Evolutionary conservation across 140 eudicot species (phyloP), one percentile per base, ranked within the genome.

Genomic region (Artemisia princeps): DNA sequence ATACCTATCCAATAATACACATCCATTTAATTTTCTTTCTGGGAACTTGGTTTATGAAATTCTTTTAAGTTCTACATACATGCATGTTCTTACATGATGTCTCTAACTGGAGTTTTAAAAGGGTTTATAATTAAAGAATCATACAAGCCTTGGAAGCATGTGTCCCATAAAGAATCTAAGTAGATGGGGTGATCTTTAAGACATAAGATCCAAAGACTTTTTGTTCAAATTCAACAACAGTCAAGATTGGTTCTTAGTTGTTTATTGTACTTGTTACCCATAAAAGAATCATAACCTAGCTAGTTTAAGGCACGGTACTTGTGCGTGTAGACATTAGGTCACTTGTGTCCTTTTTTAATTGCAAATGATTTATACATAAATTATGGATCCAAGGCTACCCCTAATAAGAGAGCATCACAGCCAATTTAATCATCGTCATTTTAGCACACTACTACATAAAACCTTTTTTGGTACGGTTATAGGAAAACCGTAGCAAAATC

Each of bases 181-280:
- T 73, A 64, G 82, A 77, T 69, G 74, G 19, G 77, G 65, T 80
- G 73, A 46, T 66, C 72, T 59, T 76, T 22, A 55, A 69, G 50
- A 23, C 77, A 69, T 68, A 80, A 80, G 70, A 74, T 76, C 76
- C 68, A 71, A 67, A 61, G 76, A 72, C 79, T 76, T 81, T 69
- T 80, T 45, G 45, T 67, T 56, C 75, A 67, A 42, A 52, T 65
- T 78, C 74, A 72, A 72, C 79, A 68, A n/a, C 48, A 71, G 84
- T 79, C 84, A 76, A 79, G 82, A 73, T 33, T 65, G 64, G 71
- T 69, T 69, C 55, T 40, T 81, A 17, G 65, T 63, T 67, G 30
- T 26, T 26, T 26, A 26, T 26, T 26, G 30, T 26, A 26, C 30
- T 26, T 2, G 58, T 66, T 68, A 73, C 68, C 54, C 63, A 75